Evolutionary conservation across 371 early-diverging fungal species (phyloP), one percentile per base, ranked within the genome.

Genomic region (Mucor sp.): DNA sequence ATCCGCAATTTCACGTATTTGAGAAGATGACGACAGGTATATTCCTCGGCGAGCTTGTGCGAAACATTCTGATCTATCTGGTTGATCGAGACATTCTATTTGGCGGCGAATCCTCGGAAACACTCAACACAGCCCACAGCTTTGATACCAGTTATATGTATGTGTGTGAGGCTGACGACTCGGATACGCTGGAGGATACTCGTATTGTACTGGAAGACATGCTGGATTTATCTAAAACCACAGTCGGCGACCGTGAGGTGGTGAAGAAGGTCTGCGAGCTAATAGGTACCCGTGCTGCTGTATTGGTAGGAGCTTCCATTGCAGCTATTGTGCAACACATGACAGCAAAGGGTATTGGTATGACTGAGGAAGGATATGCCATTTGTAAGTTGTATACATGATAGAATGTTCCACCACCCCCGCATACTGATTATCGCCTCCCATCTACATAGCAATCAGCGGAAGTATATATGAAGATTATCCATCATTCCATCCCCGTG

Each of bases 1-100:
- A 94, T 71, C 93, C 93, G 23, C 85, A 87, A 32, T 81, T 87
- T 72, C 95, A 96, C 74, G 87, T 91, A 47, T 94, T 93, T 77
- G 97, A 96, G 71, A 97, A 98, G 78, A 91, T 96, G 92, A 91
- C 96, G n/a, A 91, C 94, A n/a, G 97, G 97, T n/a, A 87, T 94
- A 68, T 96, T 95, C 75, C 75, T 97, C 47, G 97, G 97, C 58
- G 98, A 97, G 77, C 73, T 97, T 19, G 89, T 89, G 23, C 87
- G 98, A 47, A 85, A 86, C 64, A 89, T 91, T 35, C 67, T 93
- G 12, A 83, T 93, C 32, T 91, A 96, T 71, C 87, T 95, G 44
- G 86, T 91, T 41, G 88, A 90, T 67, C 85, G 84, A 71, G 92
- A 89, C 62, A 78, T 89, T 23, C 72, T 96, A n/a, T 96, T 95